Evolutionary conservation across 2,329 filamentous ascomycete genomes (phyloP), one percentile per base, ranked within the genome.

Genomic region (Diaporthe vexans): DNA sequence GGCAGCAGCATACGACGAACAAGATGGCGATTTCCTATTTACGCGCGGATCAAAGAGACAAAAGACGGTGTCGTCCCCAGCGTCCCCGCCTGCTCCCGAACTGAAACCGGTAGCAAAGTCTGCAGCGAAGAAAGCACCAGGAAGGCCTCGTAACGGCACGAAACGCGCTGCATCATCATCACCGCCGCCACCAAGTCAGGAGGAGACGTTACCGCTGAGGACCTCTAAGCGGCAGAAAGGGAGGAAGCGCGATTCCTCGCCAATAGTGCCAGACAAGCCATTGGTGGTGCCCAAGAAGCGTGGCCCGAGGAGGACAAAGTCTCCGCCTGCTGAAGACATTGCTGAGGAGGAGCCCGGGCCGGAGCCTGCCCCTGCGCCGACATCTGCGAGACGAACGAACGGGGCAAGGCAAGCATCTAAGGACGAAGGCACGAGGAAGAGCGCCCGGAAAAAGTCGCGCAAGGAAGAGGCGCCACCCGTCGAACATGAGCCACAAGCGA

Each of bases 1-100:
- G 72, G 73, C 79, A 68, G 78, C 80, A 65, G 87, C 84, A 76
- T 93, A 92, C 78, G 92, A 94, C 79, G 93, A 95, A 82, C 90
- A 93, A 79, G 92, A 94, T 85, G 94, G 93, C 79, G 94, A 94
- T 76, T 95, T 95, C 79, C 87, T 91, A 74, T 95, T 95, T 81
- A 91, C 92, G 76, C 90, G 93, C 78, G 91, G 88, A 76, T 86
- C 91, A 15, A 94, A 94, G 80, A 85, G 90, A 79, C 87, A 88
- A 75, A 94, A 93, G 84, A 88, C 89, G 57, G 72, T 76, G 21
- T 21, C 84, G 85, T 65, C 84, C 80, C 69, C 73, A 48, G 68
- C 26, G 21, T 65, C 59, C 24, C 68, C 68, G 9, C 68, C 72
- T 35, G 75, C 81, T 80, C 79, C 82, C 57, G 85, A 87, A 73